Evolutionary conservation across 1,284 basidiomycete species (phyloP), one percentile per base, ranked within the genome.

Genomic region (Trichosporon sp.): DNA sequence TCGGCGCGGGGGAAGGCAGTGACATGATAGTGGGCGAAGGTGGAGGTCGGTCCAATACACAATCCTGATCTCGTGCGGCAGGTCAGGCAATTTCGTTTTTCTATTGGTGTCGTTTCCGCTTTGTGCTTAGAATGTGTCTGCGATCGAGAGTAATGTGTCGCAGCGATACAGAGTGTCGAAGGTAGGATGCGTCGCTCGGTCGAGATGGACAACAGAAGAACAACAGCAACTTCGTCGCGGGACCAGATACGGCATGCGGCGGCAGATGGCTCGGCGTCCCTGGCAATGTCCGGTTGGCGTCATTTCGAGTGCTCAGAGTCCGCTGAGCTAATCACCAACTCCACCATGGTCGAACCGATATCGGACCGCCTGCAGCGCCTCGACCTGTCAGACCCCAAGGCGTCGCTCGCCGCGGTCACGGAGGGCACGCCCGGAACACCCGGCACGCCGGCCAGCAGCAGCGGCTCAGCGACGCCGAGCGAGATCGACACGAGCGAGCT

Each of bases 1-100:
- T 77, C 14, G 77, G 76, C 5, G 78, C 79, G 7, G 79, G 80
- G 0, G 80, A 81, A 2, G 80, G 80, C 2, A 81, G 73, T 56
- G 59, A 63, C 59, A 63, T 63, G 59, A n/a, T 63, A 16, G 26
- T 16, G 38, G 16, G 31, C 6, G 14, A 35, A 40, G 32, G 51
- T 37, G 51, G 51, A 38, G 64, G 64, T 65, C 26, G 26, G n/a
- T 26, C 26, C 26, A 26, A 26, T 26, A 26, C 26, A 26, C 26
- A 26, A 26, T 26, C 26, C 26, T 26, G 26, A 26, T 26, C 26
- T 26, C 26, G 26, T 26, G 26, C 26, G 26, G 26, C 26, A 26
- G 26, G 26, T 26, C 26, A 26, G 26, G 26, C 26, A 26, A 26
- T 26, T 26, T 26, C 26, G 26, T 2, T 26, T 26, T 26, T 26